Percentiles rank a stretch among this genome's conserved stretches.
These are phyloP conservation scores for Zymoseptoria ardabiliae DNA, from an alignment of 2,329 filamentous ascomycete genomes.

Conservation along the genomic window DNA sequence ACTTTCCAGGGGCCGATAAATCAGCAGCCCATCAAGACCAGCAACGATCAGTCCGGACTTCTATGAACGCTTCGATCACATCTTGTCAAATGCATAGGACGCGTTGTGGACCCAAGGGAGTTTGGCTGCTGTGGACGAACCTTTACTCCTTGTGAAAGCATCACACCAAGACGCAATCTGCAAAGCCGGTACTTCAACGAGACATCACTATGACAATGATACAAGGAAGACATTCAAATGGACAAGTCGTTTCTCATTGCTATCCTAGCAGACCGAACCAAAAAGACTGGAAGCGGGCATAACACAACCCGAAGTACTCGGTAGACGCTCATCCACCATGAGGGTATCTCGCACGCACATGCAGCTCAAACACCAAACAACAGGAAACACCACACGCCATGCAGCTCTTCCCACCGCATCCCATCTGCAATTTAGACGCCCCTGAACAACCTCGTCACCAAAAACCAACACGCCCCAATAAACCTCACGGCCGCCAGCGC, in stretches of 20 bases:
- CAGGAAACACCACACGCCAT: constrained; percentile 5
- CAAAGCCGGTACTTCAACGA: too few species aligned
- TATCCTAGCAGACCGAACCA: neutral
- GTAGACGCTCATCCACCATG: constrained; percentile 4
- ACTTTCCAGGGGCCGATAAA: too few species aligned
- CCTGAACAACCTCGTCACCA: constrained; percentile 80
- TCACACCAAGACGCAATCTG: too few species aligned
- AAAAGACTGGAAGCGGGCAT: neutral
- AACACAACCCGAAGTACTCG: neutral
- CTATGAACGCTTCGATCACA: too few species aligned
- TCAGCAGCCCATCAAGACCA: too few species aligned
- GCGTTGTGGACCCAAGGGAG: too few species aligned
- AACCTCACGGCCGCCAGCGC: constrained; percentile 80
- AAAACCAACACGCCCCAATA: constrained; percentile 81
- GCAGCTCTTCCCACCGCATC: constrained; percentile 1
- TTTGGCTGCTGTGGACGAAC: too few species aligned
- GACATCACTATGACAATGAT: neutral
- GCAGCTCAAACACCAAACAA: constrained; percentile 20
- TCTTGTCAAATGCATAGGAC: too few species aligned
- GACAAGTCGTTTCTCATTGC: neutral
- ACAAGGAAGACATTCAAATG: neutral
- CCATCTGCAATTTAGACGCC: constrained; percentile 24
- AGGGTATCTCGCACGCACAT: constrained; percentile 7
- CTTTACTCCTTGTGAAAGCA: too few species aligned
- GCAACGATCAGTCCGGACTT: too few species aligned